Conservation (phyloP, 2,329 filamentous ascomycete genomes). For the Trichoderma semiorbis region DNA sequence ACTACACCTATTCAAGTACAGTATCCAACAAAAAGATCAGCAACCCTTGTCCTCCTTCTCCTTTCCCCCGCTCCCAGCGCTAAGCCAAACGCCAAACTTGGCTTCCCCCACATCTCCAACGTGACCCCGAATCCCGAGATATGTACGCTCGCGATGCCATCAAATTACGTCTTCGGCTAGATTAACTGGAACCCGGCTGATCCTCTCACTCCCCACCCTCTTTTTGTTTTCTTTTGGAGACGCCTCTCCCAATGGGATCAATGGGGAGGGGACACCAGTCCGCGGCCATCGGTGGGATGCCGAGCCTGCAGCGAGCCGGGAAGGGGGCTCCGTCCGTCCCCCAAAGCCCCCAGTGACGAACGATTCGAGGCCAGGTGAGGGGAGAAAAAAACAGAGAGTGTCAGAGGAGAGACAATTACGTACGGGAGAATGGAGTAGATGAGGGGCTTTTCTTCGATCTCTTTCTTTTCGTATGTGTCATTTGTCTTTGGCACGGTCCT, state of each 20-base stretch:
- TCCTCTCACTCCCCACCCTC: constrained; percentile 1
- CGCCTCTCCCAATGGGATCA: background rate
- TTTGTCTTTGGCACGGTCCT: background rate
- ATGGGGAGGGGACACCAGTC: background rate
- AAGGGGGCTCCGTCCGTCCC: background rate
- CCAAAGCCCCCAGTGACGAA: background rate
- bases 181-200: background rate
- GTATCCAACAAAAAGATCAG: background rate
- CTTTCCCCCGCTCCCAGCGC: constrained; percentile 1
- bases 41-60: background rate
- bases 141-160: background rate
- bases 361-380: background rate
- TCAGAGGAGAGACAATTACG: background rate
- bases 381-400: background rate
- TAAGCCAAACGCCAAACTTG: background rate
- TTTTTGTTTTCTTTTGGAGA: background rate
- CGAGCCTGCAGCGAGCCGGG: constrained; percentile 9
- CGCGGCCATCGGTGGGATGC: constrained; percentile 6
- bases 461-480: background rate
- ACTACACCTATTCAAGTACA: background rate
- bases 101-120: constrained; percentile 11
- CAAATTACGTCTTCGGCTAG: constrained; percentile 5
- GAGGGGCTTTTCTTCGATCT: background rate
- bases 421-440: background rate
- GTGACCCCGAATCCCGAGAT: constrained; percentile 12